phyloP scores from a whole-genome alignment of 345 rosid genomes.

The Populus pruinosa region DNA sequence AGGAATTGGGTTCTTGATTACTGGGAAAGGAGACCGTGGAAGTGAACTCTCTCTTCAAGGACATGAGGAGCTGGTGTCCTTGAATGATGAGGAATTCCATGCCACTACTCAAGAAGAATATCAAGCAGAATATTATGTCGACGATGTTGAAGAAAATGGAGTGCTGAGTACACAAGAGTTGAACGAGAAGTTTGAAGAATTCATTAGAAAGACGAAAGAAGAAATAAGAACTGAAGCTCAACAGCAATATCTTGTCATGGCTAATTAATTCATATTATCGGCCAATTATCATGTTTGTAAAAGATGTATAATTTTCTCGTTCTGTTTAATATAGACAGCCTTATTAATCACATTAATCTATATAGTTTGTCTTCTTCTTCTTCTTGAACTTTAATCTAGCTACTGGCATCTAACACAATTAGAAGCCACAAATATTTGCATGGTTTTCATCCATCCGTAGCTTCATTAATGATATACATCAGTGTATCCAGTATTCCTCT shows the following conservation, averaged over 20 bases:
- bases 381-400: too few relatives aligned
- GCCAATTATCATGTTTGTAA: too few relatives aligned
- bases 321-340: too few relatives aligned
- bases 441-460: too few relatives aligned
- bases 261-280: conserved; percentile 21
- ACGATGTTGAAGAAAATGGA: conserved; percentile 27
- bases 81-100: too few relatives aligned
- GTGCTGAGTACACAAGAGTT: conserved; percentile 58
- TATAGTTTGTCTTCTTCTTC: too few relatives aligned
- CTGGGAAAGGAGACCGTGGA: not conserved
- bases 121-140: conserved; percentile 20
- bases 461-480: too few relatives aligned
- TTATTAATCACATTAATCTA: too few relatives aligned
- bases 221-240: conserved; percentile 67
- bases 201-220: conserved; percentile 79
- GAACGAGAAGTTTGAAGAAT: conserved; percentile 83
- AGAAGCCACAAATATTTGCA: too few relatives aligned
- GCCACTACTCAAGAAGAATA: not conserved
- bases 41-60: not conserved
- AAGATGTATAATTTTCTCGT: too few relatives aligned
- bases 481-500: too few relatives aligned
- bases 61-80: not conserved
- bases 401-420: too few relatives aligned
- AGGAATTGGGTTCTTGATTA: not conserved
- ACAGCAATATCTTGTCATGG: conserved; percentile 44